Percentiles rank a stretch among this genome's conserved stretches.
Conservation (phyloP, 1,284 basidiomycete species). For the Puccinia triticina region DNA sequence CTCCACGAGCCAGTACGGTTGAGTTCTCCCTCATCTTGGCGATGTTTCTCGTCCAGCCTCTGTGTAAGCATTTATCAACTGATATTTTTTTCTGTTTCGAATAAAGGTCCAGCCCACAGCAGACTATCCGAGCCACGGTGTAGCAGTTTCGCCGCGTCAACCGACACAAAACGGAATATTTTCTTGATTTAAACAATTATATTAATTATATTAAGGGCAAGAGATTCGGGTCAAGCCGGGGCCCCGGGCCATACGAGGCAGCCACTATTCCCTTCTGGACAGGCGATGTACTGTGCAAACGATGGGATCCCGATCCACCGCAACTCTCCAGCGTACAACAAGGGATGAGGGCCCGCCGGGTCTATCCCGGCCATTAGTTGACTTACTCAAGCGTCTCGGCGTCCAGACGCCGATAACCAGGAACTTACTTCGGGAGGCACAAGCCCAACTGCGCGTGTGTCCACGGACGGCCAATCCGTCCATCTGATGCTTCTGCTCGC, state of each 20-base stretch:
- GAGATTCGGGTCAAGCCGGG: conserved; percentile 48
- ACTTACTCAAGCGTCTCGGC: conserved; percentile 23
- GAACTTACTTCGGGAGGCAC: neutral
- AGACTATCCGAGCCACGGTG: conserved; percentile 33
- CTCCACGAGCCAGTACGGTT: neutral
- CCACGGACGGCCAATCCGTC: neutral
- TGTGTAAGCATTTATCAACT: conserved; percentile 9
- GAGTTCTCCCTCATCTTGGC: neutral
- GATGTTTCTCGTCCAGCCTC: neutral
- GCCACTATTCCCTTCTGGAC: conserved; percentile 32
- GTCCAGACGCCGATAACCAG: conserved; percentile 5
- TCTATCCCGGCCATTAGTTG: conserved; percentile 28
- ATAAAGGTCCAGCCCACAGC: conserved; percentile 33
- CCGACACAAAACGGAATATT: too few species aligned
- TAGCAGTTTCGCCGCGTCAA: conserved; percentile 17
- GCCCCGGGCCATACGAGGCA: conserved; percentile 48
- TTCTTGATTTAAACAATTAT: neutral
- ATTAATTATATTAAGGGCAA: conserved; percentile 29
- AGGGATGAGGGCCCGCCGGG: conserved; percentile 23
- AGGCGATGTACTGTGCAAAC: conserved; percentile 45
- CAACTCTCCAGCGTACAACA: conserved; percentile 29
- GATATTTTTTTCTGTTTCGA: too few species aligned
- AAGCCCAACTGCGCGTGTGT: conserved; percentile 12
- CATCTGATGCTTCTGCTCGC: neutral
- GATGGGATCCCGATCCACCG: conserved; percentile 48